Percentiles rank a stretch among this genome's conserved stretches.
Conservation (phyloP, 441 rosid genomes). For the Croton laevigatus region DNA sequence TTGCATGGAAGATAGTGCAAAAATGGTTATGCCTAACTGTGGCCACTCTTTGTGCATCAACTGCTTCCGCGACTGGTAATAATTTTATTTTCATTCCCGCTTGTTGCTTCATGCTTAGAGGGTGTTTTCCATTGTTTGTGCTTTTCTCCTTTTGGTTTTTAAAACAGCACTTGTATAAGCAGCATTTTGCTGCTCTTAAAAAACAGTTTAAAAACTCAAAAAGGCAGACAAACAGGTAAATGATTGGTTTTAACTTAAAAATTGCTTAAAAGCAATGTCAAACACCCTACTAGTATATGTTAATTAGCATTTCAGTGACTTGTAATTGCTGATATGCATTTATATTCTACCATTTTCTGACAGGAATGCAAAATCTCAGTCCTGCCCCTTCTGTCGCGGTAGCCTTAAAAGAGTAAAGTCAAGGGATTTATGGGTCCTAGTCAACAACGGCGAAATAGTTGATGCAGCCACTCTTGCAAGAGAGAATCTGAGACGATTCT, state of each 20-base stretch:
- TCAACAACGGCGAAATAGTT: conserved; percentile 34
- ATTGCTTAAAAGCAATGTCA: too few relatives aligned
- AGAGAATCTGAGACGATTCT: conserved; percentile 51
- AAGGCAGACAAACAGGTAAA: too few relatives aligned
- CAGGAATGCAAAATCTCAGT: conserved; percentile 60
- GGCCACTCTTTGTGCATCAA: conserved; percentile 56
- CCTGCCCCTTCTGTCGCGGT: conserved; percentile 70
- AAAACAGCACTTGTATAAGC: too few relatives aligned
- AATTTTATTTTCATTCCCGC: neutral
- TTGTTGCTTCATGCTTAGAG: neutral
- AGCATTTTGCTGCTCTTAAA: too few relatives aligned
- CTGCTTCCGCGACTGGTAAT: conserved; percentile 65
- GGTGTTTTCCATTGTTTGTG: too few relatives aligned
- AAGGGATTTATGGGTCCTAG: conserved; percentile 57
- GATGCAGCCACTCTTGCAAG: conserved; percentile 47
- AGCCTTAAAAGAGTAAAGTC: conserved; percentile 52
- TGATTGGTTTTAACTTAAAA: too few relatives aligned
- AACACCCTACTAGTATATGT: too few relatives aligned
- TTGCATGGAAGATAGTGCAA: conserved; percentile 58
- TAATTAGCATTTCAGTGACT: neutral
- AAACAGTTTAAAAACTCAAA: too few relatives aligned
- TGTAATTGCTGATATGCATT: conserved; percentile 6
- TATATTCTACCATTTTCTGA: neutral
- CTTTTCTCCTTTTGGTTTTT: too few relatives aligned
- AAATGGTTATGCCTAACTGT: conserved; percentile 54